Evolutionary conservation across 2,329 filamentous ascomycete species (phyloP).

Genomic region (Fusarium siculi): DNA sequence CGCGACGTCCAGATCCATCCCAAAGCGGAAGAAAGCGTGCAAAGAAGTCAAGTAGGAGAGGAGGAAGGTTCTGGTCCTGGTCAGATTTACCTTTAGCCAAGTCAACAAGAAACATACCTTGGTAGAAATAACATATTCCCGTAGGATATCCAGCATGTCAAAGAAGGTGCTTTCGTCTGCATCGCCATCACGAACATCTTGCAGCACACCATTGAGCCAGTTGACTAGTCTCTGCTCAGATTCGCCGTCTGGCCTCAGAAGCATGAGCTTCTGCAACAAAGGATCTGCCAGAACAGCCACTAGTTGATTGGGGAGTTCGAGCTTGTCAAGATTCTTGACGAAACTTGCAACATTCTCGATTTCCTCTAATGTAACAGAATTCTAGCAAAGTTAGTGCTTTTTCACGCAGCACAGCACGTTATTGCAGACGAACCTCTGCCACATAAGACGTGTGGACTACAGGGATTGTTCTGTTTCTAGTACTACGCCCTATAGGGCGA

Average conservation of each 20-base stretch:
- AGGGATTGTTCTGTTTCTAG: slow-evolving; percentile 63
- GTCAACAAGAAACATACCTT: slow-evolving; percentile 57
- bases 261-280: slow-evolving; percentile 79
- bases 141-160: slow-evolving; percentile 66
- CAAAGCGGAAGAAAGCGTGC: slow-evolving; percentile 66
- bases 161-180: slow-evolving; percentile 59
- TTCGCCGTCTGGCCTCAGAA: slow-evolving; percentile 68
- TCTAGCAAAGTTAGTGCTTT: slow-evolving; percentile 50
- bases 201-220: slow-evolving; percentile 68
- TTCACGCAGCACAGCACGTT: not conserved
- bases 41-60: slow-evolving; percentile 62
- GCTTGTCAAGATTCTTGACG: slow-evolving; percentile 77
- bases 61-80: slow-evolving; percentile 55
- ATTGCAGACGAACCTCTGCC: slow-evolving; percentile 64
- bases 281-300: slow-evolving; percentile 81
- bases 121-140: slow-evolving; percentile 64
- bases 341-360: slow-evolving; percentile 77
- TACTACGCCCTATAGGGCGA: slow-evolving; percentile 52
- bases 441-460: slow-evolving; percentile 79
- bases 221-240: slow-evolving; percentile 64
- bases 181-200: slow-evolving; percentile 65
- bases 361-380: slow-evolving; percentile 78
- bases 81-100: slow-evolving; percentile 13
- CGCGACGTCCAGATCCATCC: slow-evolving; percentile 67
- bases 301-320: slow-evolving; percentile 85